Percentiles rank a stretch among this genome's conserved stretches.
Evolutionary conservation across 768 basidiomycete genomes (phyloP).

Genomic region (Lyophyllum atratum): DNA sequence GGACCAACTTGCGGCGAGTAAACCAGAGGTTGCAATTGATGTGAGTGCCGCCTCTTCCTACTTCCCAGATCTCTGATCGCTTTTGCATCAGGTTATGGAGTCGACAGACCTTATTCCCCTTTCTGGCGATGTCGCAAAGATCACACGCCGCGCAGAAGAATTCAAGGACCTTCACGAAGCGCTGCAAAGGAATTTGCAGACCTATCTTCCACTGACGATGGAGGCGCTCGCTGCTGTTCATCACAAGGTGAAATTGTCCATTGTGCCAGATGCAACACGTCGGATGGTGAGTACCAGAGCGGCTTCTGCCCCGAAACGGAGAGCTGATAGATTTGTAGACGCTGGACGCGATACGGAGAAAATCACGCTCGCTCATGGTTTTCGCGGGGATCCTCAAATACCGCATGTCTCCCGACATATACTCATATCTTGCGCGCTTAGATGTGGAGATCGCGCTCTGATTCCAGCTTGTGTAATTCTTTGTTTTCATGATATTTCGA

Average conservation of each 20-base stretch:
- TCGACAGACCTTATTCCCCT: constrained; percentile 86
- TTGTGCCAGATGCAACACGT: constrained; percentile 71
- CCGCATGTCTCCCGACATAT: constrained; percentile 87
- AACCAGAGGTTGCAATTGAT: constrained; percentile 79
- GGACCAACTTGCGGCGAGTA: constrained; percentile 69
- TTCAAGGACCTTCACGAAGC: constrained; percentile 87
- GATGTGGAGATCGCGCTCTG: constrained; percentile 86
- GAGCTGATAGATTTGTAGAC: constrained; percentile 43
- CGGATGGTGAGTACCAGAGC: constrained; percentile 60
- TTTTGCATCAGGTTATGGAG: constrained; percentile 69
- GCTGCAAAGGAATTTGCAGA: constrained; percentile 86
- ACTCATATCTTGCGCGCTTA: constrained; percentile 81
- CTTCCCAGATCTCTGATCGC: neutral
- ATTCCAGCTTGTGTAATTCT: constrained; percentile 13
- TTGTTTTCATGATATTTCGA: neutral
- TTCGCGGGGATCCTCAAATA: constrained; percentile 89
- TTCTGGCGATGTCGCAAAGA: constrained; percentile 80
- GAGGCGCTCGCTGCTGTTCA: constrained; percentile 85
- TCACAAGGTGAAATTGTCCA: constrained; percentile 70
- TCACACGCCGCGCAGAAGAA: constrained; percentile 84
- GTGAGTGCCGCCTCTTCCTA: constrained; percentile 45
- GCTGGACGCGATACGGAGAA: constrained; percentile 66
- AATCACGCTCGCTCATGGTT: constrained; percentile 83
- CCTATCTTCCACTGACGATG: constrained; percentile 90
- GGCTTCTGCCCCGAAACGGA: constrained; percentile 8